These are phyloP conservation scores for Flagelloscypha sp. DNA, from an alignment of 768 basidiomycete genomes.

Conservation along the genomic window DNA sequence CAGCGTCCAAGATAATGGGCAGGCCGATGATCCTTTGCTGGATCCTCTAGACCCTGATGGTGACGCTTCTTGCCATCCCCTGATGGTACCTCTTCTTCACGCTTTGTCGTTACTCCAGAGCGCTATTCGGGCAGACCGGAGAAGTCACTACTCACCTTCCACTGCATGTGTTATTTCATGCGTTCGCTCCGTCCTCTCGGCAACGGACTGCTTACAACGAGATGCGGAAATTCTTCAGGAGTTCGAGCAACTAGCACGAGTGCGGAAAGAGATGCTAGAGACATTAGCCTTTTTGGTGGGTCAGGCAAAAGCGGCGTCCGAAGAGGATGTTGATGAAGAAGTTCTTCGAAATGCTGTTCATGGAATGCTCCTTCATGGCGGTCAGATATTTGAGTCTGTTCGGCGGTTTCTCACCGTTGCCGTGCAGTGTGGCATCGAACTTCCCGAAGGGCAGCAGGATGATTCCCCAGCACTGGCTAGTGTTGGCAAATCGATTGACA, in stretches of 20 bases:
- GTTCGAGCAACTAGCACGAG: constrained; percentile 59
- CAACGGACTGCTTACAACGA: constrained; percentile 76
- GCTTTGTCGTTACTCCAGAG: constrained; percentile 80
- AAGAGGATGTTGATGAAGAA: constrained; percentile 39
- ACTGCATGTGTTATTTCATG: constrained; percentile 93
- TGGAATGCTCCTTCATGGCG: constrained; percentile 72
- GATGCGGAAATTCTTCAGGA: constrained; percentile 67
- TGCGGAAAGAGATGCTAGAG: constrained; percentile 75
- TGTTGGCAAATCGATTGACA: no score
- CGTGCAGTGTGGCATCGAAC: constrained; percentile 63
- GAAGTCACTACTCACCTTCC: constrained; percentile 85
- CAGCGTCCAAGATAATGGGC: no score
- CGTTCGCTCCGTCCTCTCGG: constrained; percentile 77
- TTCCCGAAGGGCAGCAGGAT: constrained; percentile 47
- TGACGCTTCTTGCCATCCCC: constrained; percentile 61
- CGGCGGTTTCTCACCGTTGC: constrained; percentile 72
- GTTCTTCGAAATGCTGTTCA: constrained; percentile 51
- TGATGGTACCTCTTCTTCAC: constrained; percentile 80
- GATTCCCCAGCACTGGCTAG: no score
- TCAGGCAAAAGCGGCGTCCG: constrained; percentile 64
- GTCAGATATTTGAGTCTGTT: constrained; percentile 75
- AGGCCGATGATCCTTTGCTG: no score
- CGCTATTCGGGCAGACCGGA: constrained; percentile 70
- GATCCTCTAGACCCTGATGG: constrained; percentile 40
- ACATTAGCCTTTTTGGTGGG: constrained; percentile 77